A percentile compares a stretch with the other conserved stretches of the same genome.
These are phyloP conservation scores for Calonectria naviculata DNA, from an alignment of 2,329 filamentous ascomycete genomes.

Conservation along the genomic window DNA sequence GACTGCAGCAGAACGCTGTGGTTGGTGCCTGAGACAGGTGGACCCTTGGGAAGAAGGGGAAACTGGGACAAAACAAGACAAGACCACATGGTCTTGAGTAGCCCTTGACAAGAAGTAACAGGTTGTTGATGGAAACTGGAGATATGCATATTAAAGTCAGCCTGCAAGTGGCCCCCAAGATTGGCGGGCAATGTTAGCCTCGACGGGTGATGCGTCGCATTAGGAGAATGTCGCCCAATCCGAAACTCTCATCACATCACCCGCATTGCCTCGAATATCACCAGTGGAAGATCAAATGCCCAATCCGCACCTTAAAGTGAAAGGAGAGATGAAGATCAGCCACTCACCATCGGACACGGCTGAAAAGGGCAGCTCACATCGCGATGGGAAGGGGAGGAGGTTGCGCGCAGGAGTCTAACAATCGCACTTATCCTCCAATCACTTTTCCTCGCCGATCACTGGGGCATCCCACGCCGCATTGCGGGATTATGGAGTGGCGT, in stretches of 20 bases:
- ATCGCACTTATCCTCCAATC: background rate
- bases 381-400: background rate
- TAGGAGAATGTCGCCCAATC: background rate
- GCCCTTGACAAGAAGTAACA: slow-evolving; percentile 6
- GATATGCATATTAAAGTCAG: background rate
- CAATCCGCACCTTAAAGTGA: background rate
- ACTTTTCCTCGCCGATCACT: slow-evolving; percentile 26
- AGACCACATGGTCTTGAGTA: background rate
- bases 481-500: slow-evolving; percentile 18
- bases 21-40: slow-evolving; percentile 39
- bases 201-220: background rate
- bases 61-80: background rate
- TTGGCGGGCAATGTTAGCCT: background rate
- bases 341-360: slow-evolving; percentile 26
- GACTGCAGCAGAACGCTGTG: slow-evolving; percentile 10
- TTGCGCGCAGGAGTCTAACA: background rate
- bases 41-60: slow-evolving; percentile 17
- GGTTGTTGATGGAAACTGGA: background rate
- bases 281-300: background rate
- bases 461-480: slow-evolving; percentile 4
- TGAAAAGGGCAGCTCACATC: slow-evolving; percentile 28
- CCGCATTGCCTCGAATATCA: slow-evolving; percentile 6
- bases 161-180: background rate
- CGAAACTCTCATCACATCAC: slow-evolving; percentile 1
- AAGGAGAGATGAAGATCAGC: slow-evolving; percentile 38